phyloP scores from a whole-genome alignment of 495 filamentous ascomycete genomes.

The Penicillium samsonianum region DNA sequence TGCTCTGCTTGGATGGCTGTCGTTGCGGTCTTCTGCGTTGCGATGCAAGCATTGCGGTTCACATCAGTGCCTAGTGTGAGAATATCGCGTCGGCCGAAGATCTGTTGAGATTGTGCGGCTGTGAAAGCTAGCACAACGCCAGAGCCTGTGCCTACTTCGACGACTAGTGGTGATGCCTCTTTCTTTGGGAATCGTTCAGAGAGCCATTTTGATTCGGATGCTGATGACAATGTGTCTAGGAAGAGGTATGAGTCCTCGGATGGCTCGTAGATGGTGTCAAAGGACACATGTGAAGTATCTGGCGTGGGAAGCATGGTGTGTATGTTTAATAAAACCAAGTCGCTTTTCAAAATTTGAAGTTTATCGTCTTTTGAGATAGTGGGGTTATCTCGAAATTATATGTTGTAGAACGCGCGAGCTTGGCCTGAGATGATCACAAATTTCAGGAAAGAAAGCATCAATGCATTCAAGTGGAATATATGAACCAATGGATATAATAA shows the following conservation, averaged over 20 bases:
- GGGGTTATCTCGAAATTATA: conserved; percentile 5
- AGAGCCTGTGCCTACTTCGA: conserved; percentile 91
- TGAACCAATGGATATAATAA: neutral
- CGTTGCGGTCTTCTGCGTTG: conserved; percentile 61
- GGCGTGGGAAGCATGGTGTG: conserved; percentile 83
- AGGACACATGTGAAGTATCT: conserved; percentile 84
- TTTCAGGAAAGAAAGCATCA: neutral
- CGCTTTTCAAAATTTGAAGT: neutral
- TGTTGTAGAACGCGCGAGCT: neutral
- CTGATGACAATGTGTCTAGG: conserved; percentile 83
- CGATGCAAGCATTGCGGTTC: conserved; percentile 75
- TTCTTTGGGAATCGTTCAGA: conserved; percentile 49
- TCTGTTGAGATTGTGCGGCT: conserved; percentile 66
- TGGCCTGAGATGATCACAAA: neutral
- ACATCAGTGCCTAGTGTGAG: conserved; percentile 77
- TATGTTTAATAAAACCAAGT: neutral
- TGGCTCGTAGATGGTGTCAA: conserved; percentile 85
- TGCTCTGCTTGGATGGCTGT: conserved; percentile 50
- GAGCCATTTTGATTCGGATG: conserved; percentile 71
- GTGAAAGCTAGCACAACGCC: conserved; percentile 88
- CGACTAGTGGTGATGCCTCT: conserved; percentile 55
- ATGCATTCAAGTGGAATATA: neutral
- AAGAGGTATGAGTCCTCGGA: conserved; percentile 95
- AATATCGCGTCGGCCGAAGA: conserved; percentile 73
- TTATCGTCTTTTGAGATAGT: conserved; percentile 2